Conservation (phyloP, 768 basidiomycete genomes). For the Megacollybia marginata region DNA sequence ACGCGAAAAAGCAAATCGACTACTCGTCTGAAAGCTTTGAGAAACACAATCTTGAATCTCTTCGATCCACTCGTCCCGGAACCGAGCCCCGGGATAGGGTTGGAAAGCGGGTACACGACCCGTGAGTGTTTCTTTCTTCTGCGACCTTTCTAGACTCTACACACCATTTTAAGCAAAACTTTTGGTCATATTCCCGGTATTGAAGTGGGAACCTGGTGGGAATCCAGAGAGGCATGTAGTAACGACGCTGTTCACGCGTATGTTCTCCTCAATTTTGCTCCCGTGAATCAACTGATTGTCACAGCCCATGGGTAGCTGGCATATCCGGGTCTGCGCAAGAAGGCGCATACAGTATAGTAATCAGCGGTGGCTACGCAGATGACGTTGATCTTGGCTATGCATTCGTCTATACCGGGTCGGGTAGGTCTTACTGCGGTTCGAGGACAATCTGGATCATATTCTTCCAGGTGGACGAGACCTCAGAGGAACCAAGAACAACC, state of each 20-base stretch:
- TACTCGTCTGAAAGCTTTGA: conserved; percentile 24
- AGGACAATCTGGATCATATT: not conserved
- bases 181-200: conserved; percentile 80
- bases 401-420: conserved; percentile 66
- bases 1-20: conserved; percentile 49
- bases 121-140: conserved; percentile 32
- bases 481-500: conserved; percentile 72
- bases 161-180: conserved; percentile 42
- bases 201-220: conserved; percentile 80
- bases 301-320: conserved; percentile 78
- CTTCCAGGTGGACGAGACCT: conserved; percentile 72
- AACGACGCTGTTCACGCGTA: conserved; percentile 81
- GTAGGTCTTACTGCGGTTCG: conserved; percentile 21
- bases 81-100: no score
- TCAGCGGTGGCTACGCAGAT: conserved; percentile 86
- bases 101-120: conserved; percentile 32
- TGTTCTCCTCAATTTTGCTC: conserved; percentile 16
- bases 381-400: conserved; percentile 77
- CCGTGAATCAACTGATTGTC: conserved; percentile 1
- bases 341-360: conserved; percentile 80
- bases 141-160: not conserved
- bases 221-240: conserved; percentile 61
- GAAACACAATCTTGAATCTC: no score
- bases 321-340: conserved; percentile 53
- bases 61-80: no score